Evolutionary conservation across 768 basidiomycete genomes (phyloP).

Genomic region (Boletellus sp.): DNA sequence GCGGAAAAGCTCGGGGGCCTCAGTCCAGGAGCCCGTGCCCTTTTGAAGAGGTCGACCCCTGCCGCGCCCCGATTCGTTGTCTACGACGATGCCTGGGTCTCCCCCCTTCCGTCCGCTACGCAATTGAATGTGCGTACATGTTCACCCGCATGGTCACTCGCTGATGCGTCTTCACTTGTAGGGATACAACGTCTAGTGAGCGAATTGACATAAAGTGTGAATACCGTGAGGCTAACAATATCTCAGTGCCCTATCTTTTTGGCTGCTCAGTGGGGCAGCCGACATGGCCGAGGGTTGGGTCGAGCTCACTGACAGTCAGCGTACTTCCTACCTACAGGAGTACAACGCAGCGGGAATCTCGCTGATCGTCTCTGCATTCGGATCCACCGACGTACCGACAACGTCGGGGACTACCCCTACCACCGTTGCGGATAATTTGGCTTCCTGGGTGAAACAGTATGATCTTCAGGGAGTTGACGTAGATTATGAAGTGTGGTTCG

Average conservation of each 20-base stretch:
- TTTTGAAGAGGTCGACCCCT: constrained; percentile 19
- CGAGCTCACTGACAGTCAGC: constrained; percentile 32
- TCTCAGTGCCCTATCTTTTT: constrained; percentile 39
- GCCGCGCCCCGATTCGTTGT: constrained; percentile 47
- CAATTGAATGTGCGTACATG: constrained; percentile 36
- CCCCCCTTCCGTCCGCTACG: constrained; percentile 41
- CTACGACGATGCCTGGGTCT: constrained; percentile 40
- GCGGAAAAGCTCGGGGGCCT: constrained; percentile 10
- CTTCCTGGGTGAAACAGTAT: constrained; percentile 43
- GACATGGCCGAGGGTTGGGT: constrained; percentile 47
- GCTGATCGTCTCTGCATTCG: constrained; percentile 54
- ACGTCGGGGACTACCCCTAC: constrained; percentile 37
- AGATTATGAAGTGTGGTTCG: constrained; percentile 41
- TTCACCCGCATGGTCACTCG: neutral
- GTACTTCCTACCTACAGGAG: constrained; percentile 42
- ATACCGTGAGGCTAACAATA: neutral
- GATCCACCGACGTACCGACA: constrained; percentile 39
- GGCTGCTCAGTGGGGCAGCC: constrained; percentile 36
- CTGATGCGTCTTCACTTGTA: constrained; percentile 1
- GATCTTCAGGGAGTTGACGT: constrained; percentile 50
- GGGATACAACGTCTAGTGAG: constrained; percentile 36
- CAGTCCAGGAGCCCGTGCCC: constrained; percentile 9
- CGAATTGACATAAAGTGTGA: neutral
- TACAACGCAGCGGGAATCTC: constrained; percentile 56
- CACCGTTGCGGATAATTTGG: constrained; percentile 39